Base-by-base conservation (phyloP, 2,329 filamentous ascomycete genomes). In the Xylaria sp. region DNA sequence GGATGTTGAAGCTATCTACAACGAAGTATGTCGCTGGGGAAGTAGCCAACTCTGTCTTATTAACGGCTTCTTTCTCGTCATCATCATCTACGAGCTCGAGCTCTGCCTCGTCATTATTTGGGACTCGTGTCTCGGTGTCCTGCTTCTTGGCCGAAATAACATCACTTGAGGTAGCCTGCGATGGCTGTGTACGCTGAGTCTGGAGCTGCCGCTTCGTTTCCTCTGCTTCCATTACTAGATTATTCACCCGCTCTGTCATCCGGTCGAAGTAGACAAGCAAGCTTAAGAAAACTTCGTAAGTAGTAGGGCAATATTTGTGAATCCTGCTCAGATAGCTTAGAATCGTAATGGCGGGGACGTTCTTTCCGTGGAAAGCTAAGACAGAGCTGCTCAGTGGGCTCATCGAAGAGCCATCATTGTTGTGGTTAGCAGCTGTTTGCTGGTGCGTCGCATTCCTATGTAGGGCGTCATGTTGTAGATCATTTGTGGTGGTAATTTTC, bases 1-100 rank as follows among this genome's bases (percentile, higher is more conserved):
- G 96, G 72, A 99, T 98, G 81, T 99, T 99, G 84, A 96, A 99
- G 82, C 96, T 98, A 82, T 99, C 96, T 11, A 98, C 96, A 48
- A 98, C 95, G 78, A 99, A 98, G 68, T 88, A 89, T 9, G 87
- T 88, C 5, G 85, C 84, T n/a, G 77, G 74, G 11, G 80, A 75
- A 15, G 76, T 60, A 40, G 68, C 40, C 36, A 76, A 77, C 58
- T 78, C 78, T 5, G 81, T 7, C 23, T 36, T 66, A 28, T 53
- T 28, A 20, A 42, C 28, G 26, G 20, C 26, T 6, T 54, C 62
- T 33, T 42, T 63, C 23, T 80, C 26, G 76, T 77, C n/a, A 78
- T 77, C 80, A 40, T 82, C 81, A 33, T 83, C 86, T 1, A 83
- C 84, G 13, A 87, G 80, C 62, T 85, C 86, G 11, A 83, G 84